These are phyloP conservation scores for Scedosporium boydii DNA, from an alignment of 2,329 filamentous ascomycete genomes.

Conservation along the genomic window DNA sequence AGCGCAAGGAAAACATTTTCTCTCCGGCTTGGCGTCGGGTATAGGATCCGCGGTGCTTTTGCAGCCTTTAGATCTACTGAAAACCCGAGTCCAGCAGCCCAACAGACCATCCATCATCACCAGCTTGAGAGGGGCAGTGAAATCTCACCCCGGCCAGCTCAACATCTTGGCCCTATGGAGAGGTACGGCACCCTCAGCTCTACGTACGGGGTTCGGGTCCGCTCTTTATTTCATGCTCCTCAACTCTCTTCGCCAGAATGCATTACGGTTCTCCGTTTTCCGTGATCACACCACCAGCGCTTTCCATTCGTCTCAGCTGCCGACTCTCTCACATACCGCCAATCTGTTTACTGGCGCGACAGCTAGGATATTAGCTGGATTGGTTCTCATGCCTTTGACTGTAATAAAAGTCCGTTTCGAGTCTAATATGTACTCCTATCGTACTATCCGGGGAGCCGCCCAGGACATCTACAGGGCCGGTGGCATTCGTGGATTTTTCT, in stretches of 20 bases:
- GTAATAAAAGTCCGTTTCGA: constrained; percentile 97
- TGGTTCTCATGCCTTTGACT: constrained; percentile 90
- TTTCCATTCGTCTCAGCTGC: constrained; percentile 57
- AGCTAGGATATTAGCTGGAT: constrained; percentile 77
- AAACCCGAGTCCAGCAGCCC: constrained; percentile 90
- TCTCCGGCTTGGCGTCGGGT: constrained; percentile 80
- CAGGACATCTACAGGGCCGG: constrained; percentile 64
- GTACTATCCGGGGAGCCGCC: constrained; percentile 62
- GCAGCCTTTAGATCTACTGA: constrained; percentile 91
- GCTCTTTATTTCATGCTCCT: constrained; percentile 90
- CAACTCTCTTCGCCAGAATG: constrained; percentile 68
- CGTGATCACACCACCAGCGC: constrained; percentile 15
- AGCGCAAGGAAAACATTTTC: constrained; percentile 66
- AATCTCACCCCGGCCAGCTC: constrained; percentile 41
- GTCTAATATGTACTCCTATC: constrained; percentile 75
- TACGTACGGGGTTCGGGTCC: constrained; percentile 85
- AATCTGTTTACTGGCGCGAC: constrained; percentile 80
- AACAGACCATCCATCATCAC: constrained; percentile 57
- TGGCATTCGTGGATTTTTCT: constrained; percentile 78
- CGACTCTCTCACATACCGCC: constrained; percentile 71
- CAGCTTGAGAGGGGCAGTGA: constrained; percentile 47
- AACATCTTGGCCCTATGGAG: constrained; percentile 71
- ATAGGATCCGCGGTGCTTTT: constrained; percentile 81
- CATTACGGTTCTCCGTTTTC: constrained; percentile 22
- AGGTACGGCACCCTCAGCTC: constrained; percentile 82